Evolutionary conservation across 1,139 yeast species (phyloP).

Genomic region (Geotrichum australiense): DNA sequence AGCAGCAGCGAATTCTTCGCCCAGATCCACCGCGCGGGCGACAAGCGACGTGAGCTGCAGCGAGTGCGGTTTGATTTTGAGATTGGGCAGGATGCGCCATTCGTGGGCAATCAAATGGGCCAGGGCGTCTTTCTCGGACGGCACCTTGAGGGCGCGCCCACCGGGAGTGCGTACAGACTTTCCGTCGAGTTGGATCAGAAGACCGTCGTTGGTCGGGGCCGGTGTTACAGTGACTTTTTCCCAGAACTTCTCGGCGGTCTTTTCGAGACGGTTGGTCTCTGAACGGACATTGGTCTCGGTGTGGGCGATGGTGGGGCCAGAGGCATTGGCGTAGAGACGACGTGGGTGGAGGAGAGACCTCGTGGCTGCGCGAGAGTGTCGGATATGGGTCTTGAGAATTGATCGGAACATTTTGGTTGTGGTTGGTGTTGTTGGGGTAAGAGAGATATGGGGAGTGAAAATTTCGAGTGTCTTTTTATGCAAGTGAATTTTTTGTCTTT

Average conservation of each 20-base stretch:
- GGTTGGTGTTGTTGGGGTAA: neutral
- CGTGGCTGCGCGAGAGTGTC: no score
- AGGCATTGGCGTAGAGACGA: neutral
- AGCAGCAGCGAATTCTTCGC: conserved; percentile 31
- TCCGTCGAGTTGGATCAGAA: conserved; percentile 58
- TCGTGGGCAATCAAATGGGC: conserved; percentile 79
- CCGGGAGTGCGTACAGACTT: conserved; percentile 79
- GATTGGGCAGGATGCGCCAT: conserved; percentile 71
- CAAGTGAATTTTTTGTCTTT: neutral
- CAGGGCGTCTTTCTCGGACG: conserved; percentile 48
- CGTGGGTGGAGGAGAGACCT: conserved; percentile 7
- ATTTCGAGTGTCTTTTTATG: conserved; percentile 1
- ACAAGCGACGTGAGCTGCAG: conserved; percentile 83
- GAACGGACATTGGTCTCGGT: conserved; percentile 30
- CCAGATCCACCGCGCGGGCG: conserved; percentile 71
- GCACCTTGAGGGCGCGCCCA: conserved; percentile 64
- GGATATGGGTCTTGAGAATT: conserved; percentile 1
- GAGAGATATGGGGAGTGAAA: neutral
- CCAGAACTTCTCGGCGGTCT: conserved; percentile 78
- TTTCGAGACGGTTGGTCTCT: conserved; percentile 65
- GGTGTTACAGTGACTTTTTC: conserved; percentile 54
- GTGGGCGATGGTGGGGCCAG: conserved; percentile 9
- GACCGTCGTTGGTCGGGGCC: conserved; percentile 26
- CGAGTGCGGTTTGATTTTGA: conserved; percentile 69
- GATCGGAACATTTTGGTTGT: neutral